Evolutionary conservation across 2,329 filamentous ascomycete species (phyloP).

Genomic region (Ophiostoma populinum): DNA sequence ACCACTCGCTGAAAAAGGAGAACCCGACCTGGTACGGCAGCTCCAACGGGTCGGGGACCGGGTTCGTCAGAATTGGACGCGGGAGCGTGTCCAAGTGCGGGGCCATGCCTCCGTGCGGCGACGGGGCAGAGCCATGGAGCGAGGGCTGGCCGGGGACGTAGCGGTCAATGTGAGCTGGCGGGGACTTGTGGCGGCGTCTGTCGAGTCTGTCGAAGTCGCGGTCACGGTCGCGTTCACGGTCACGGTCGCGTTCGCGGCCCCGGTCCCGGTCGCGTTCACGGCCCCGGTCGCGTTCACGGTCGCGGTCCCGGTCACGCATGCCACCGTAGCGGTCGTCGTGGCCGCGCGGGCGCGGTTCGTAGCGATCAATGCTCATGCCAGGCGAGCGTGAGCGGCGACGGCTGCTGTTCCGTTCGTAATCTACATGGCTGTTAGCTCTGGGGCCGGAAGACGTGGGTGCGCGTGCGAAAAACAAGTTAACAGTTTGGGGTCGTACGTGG

Average conservation of each 20-base stretch:
- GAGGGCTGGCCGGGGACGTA: constrained; percentile 55
- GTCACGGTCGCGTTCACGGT: constrained; percentile 1
- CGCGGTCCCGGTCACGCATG: constrained; percentile 1
- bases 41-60: constrained; percentile 52
- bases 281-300: neutral
- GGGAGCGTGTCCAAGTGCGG: constrained; percentile 37
- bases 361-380: constrained; percentile 52
- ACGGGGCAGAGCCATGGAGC: constrained; percentile 26
- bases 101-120: too few relatives aligned
- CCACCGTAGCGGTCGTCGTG: constrained; percentile 50
- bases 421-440: constrained; percentile 21
- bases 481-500: constrained; percentile 37
- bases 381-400: constrained; percentile 54
- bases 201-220: constrained; percentile 41
- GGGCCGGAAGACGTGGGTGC: too few relatives aligned
- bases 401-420: constrained; percentile 38
- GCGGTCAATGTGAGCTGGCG: constrained; percentile 61
- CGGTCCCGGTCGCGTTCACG: neutral
- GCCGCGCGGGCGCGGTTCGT: constrained; percentile 49
- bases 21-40: constrained; percentile 70
- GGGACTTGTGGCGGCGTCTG: constrained; percentile 40
- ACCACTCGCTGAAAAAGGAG: constrained; percentile 77
- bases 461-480: neutral
- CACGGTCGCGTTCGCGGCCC: neutral
- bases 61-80: constrained; percentile 37